These are phyloP conservation scores for Neoboletus magnificus DNA, from an alignment of 768 basidiomycete species.

Conservation along the genomic window DNA sequence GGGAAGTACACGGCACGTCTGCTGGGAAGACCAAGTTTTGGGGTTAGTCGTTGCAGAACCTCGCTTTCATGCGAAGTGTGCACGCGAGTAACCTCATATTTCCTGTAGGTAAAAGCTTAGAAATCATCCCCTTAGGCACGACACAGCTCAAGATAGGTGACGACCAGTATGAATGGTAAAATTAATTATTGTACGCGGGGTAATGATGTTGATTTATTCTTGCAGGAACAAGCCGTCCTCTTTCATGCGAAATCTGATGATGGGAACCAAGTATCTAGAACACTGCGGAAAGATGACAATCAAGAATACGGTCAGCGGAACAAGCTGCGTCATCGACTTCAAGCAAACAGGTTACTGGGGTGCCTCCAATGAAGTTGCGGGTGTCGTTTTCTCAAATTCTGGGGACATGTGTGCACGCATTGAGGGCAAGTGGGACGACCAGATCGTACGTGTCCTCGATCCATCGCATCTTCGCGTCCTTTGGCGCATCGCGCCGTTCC, in stretches of 20 bases:
- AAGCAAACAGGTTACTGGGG: conserved; percentile 86
- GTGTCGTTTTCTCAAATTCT: conserved; percentile 49
- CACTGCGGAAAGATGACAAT: conserved; percentile 79
- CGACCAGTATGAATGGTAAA: conserved; percentile 72
- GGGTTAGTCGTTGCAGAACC: conserved; percentile 50
- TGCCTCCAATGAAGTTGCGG: conserved; percentile 67
- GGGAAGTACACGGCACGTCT: conserved; percentile 76
- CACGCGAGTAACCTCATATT: conserved; percentile 17
- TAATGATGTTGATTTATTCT: not conserved
- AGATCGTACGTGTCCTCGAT: conserved; percentile 66
- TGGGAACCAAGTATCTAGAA: conserved; percentile 88
- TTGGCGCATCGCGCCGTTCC: conserved; percentile 75
- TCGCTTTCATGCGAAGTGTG: conserved; percentile 8
- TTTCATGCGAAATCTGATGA: conserved; percentile 86
- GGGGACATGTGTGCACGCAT: conserved; percentile 57
- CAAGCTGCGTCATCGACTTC: conserved; percentile 74
- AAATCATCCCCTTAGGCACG: conserved; percentile 77
- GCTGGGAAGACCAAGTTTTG: conserved; percentile 86
- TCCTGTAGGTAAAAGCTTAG: conserved; percentile 75
- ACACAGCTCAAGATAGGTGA: conserved; percentile 64
- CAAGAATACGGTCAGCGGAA: conserved; percentile 53
- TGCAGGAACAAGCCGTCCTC: conserved; percentile 81
- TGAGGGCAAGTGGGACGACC: conserved; percentile 92
- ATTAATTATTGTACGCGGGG: not conserved
- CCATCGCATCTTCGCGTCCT: conserved; percentile 67